A percentile compares a stretch with the other conserved stretches of the same genome.
Evolutionary conservation across 169 alveolate species (phyloP).

Genomic region (Cryptosporidium parvum): DNA sequence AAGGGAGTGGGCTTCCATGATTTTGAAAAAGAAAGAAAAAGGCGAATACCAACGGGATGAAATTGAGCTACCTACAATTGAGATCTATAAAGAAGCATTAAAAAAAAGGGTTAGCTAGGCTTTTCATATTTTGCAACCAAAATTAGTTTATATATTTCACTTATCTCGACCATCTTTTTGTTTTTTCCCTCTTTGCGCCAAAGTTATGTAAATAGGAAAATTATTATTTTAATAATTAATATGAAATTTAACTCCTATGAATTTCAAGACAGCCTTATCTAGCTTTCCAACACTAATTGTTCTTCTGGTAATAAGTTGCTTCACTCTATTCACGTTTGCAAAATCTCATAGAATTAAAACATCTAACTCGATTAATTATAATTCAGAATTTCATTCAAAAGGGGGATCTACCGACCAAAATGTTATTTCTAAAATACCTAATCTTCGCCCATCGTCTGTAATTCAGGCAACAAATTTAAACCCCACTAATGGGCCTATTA

Average conservation of each 20-base stretch:
- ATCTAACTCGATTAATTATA: slow-evolving; percentile 10
- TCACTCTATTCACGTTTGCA: not conserved
- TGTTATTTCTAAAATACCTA: not conserved
- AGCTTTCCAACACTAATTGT: not conserved
- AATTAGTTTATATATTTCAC: too few relatives aligned
- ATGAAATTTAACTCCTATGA: slow-evolving; percentile 35
- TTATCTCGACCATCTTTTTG: not conserved
- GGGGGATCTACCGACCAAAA: not conserved
- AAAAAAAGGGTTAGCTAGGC: slow-evolving; percentile 17
- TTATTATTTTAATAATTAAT: not conserved
- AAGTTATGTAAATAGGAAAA: not conserved
- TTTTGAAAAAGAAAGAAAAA: slow-evolving; percentile 82
- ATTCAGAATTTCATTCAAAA: not conserved
- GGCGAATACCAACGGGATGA: slow-evolving; percentile 25
- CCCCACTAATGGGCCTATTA: slow-evolving; percentile 68
- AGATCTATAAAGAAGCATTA: slow-evolving; percentile 46
- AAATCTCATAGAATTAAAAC: slow-evolving; percentile 25
- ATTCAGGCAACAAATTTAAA: slow-evolving; percentile 67
- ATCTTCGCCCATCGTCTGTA: slow-evolving; percentile 3
- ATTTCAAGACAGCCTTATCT: not conserved
- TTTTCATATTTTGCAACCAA: not conserved
- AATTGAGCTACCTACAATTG: slow-evolving; percentile 34
- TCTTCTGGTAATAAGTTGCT: not conserved
- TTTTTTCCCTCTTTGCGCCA: slow-evolving; percentile 17
- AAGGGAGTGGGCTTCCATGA: slow-evolving; percentile 88